Conservation (phyloP, 2,329 filamentous ascomycete genomes). For the Penicillium sp. region DNA sequence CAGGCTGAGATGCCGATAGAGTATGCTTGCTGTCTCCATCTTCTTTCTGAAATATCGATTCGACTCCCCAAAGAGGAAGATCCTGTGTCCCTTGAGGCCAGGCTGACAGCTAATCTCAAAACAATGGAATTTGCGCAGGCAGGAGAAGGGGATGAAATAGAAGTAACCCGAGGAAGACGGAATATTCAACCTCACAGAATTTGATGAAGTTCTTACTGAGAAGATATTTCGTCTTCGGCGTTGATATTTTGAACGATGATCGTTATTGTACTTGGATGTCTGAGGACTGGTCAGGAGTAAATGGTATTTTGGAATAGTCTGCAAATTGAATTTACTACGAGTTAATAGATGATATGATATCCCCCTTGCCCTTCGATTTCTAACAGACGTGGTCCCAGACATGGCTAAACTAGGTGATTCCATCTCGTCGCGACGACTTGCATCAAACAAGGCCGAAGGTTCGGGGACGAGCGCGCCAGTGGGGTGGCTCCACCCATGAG, state of each 20-base stretch:
- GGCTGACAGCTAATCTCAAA: not conserved
- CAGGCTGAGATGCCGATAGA: not conserved
- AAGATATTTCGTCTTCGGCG: not conserved
- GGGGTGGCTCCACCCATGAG: not conserved
- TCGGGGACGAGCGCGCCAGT: not conserved
- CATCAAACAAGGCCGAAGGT: not conserved
- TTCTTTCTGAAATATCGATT: not conserved
- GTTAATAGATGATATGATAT: not conserved
- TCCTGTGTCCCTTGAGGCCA: not conserved
- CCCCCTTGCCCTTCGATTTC: no score
- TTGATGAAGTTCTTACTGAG: not conserved
- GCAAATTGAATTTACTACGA: not conserved
- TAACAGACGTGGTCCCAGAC: no score
- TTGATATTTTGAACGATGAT: not conserved
- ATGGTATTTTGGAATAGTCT: not conserved
- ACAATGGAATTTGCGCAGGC: not conserved
- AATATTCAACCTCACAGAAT: no score
- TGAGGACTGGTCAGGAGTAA: no score
- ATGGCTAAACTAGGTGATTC: no score
- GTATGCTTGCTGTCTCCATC: not conserved
- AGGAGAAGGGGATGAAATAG: not conserved
- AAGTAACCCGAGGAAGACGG: no score
- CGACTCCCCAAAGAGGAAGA: not conserved
- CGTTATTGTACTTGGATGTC: not conserved
- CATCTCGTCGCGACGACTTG: not conserved